A percentile compares a stretch with the other conserved stretches of the same genome.
Evolutionary conservation across 2,329 filamentous ascomycete genomes (phyloP).

Genomic region (Pseudogymnoascus sp.): DNA sequence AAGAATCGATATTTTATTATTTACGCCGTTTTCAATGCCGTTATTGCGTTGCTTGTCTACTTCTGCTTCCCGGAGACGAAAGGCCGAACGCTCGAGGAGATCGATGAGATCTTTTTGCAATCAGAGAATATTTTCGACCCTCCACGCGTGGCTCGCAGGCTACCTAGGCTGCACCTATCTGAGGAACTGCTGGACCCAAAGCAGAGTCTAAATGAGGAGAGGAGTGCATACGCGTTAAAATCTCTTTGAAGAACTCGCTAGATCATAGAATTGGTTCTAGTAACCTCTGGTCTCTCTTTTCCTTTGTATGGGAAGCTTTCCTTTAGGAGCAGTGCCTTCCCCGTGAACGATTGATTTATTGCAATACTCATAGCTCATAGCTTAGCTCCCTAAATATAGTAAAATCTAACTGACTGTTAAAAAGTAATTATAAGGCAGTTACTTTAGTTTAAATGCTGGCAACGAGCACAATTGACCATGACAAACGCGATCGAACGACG

Average conservation of each 20-base stretch:
- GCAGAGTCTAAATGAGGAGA: not conserved
- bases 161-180: constrained; percentile 10
- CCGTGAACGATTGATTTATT: not conserved
- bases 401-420: not conserved
- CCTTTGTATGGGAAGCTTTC: not conserved
- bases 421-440: too few species aligned
- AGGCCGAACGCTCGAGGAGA: constrained; percentile 14
- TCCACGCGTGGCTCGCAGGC: constrained; percentile 11
- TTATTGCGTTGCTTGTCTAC: constrained; percentile 9
- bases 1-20: constrained; percentile 12
- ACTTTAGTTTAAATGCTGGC: too few species aligned
- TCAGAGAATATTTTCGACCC: constrained; percentile 14
- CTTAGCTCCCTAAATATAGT: not conserved
- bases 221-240: not conserved
- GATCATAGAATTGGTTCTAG: not conserved
- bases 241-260: not conserved
- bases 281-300: not conserved
- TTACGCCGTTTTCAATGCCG: constrained; percentile 9
- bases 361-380: not conserved
- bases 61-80: constrained; percentile 15
- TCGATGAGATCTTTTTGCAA: constrained; percentile 15
- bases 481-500: too few species aligned
- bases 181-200: not conserved
- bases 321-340: not conserved
- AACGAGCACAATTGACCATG: too few species aligned